phyloP scores from a whole-genome alignment of 1,284 basidiomycete species.

The Pseudozyma hubeiensis region DNA sequence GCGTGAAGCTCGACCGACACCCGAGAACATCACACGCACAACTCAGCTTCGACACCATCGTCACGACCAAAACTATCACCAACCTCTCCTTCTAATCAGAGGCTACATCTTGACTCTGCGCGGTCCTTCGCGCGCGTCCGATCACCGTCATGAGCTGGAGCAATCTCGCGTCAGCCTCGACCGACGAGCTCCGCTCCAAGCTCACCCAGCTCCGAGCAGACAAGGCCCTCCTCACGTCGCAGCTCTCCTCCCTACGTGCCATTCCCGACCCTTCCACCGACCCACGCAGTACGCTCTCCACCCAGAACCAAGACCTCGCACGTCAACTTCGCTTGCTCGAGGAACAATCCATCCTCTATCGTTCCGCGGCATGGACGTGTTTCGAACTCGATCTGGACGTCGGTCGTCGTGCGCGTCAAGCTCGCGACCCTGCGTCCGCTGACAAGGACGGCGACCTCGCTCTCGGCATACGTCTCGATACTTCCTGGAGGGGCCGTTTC shows the following conservation, averaged over 20 bases:
- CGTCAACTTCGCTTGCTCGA: slow-evolving; percentile 34
- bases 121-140: no score
- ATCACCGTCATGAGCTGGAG: slow-evolving; percentile 8
- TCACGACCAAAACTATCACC: not conserved
- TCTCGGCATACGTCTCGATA: slow-evolving; percentile 53
- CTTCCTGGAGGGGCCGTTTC: slow-evolving; percentile 50
- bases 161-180: slow-evolving; percentile 13
- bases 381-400: slow-evolving; percentile 59
- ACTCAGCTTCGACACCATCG: slow-evolving; percentile 3
- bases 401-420: slow-evolving; percentile 43
- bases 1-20: slow-evolving; percentile 6
- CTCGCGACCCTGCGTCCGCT: slow-evolving; percentile 18
- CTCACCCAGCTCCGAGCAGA: slow-evolving; percentile 42
- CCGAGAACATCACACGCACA: slow-evolving; percentile 2
- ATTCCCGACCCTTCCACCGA: slow-evolving; percentile 13
- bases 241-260: slow-evolving; percentile 34
- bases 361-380: slow-evolving; percentile 51
- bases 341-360: slow-evolving; percentile 49
- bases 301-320: slow-evolving; percentile 30
- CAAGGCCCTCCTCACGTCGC: slow-evolving; percentile 29
- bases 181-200: slow-evolving; percentile 25
- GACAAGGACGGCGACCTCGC: slow-evolving; percentile 43
- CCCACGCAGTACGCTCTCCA: slow-evolving; percentile 7
- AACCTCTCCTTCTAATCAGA: no score
- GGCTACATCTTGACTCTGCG: no score